A percentile compares a stretch with the other conserved stretches of the same genome.
phyloP scores from a whole-genome alignment of 768 basidiomycete species.

The Daedalea quercina region DNA sequence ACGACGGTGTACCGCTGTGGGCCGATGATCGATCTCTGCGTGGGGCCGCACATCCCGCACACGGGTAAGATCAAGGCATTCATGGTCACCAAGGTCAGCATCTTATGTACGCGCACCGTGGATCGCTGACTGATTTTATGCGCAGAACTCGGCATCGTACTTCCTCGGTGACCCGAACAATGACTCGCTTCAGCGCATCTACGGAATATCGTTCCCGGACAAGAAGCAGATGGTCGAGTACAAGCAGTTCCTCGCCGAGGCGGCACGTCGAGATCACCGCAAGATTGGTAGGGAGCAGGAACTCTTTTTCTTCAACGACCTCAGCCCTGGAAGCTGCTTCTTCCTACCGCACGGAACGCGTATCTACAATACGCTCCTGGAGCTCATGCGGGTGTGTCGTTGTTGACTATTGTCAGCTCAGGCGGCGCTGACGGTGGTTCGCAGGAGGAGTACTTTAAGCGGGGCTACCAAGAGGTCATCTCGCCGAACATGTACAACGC shows the following conservation, averaged over 20 bases:
- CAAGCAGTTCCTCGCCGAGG: conserved; percentile 93
- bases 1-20: conserved; percentile 99
- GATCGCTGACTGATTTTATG: conserved; percentile 3
- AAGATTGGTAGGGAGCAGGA: conserved; percentile 98
- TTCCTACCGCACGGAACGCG: conserved; percentile 96
- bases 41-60: conserved; percentile 97
- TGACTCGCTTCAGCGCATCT: conserved; percentile 92
- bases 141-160: conserved; percentile 92
- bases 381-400: conserved; percentile 76
- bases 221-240: conserved; percentile 92
- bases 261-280: conserved; percentile 95
- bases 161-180: conserved; percentile 93
- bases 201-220: conserved; percentile 98
- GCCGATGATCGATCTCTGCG: conserved; percentile 95
- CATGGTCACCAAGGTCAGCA: conserved; percentile 84
- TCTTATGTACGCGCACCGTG: neutral
- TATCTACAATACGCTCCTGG: conserved; percentile 90
- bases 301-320: conserved; percentile 96
- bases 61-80: conserved; percentile 97
- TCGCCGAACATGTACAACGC: conserved; percentile 97
- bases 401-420: neutral
- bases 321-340: conserved; percentile 93
- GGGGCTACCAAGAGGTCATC: conserved; percentile 96
- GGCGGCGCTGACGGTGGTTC: neutral
- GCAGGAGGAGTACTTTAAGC: conserved; percentile 88